phyloP scores from a whole-genome alignment of 2,329 filamentous ascomycete genomes.

The Venturia nashicola region DNA sequence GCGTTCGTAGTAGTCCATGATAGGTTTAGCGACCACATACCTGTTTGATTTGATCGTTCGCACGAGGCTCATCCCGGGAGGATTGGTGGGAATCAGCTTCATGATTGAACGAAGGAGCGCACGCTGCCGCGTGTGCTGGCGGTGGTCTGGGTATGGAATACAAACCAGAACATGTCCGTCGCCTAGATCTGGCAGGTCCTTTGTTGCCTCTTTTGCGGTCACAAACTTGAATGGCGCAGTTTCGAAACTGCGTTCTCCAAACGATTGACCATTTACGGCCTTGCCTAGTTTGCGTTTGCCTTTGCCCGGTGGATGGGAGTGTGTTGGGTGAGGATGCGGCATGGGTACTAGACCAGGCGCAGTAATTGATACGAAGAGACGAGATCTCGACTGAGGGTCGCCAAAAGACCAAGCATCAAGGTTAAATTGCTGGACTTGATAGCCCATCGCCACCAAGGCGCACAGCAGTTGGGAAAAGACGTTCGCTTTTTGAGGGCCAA shows the following conservation, averaged over 20 bases:
- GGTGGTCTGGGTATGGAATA: conserved; percentile 56
- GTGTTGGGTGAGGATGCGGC: conserved; percentile 44
- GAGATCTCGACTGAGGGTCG: conserved; percentile 50
- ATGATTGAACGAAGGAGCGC: neutral
- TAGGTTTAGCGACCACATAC: neutral
- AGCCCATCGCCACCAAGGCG: conserved; percentile 62
- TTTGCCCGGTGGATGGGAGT: conserved; percentile 41
- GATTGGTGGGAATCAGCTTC: neutral
- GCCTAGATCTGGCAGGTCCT: conserved; percentile 49
- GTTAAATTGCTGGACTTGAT: conserved; percentile 57
- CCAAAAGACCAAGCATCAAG: conserved; percentile 60
- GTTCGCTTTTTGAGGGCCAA: conserved; percentile 34
- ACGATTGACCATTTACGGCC: conserved; percentile 47
- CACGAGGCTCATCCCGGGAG: neutral
- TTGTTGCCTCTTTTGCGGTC: conserved; percentile 40
- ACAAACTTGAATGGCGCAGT: conserved; percentile 50
- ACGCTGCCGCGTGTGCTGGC: conserved; percentile 20
- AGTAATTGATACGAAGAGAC: conserved; percentile 61
- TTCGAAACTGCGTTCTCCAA: conserved; percentile 39
- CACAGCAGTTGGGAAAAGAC: conserved; percentile 64
- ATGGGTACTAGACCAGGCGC: conserved; percentile 52
- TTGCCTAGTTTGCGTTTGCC: conserved; percentile 37
- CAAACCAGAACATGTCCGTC: conserved; percentile 52
- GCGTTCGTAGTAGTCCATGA: neutral
- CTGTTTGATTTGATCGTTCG: neutral